Evolutionary conservation across 2,329 filamentous ascomycete genomes (phyloP), one percentile per base, ranked within the genome.

Genomic region (Ophiostoma tasmaniense): DNA sequence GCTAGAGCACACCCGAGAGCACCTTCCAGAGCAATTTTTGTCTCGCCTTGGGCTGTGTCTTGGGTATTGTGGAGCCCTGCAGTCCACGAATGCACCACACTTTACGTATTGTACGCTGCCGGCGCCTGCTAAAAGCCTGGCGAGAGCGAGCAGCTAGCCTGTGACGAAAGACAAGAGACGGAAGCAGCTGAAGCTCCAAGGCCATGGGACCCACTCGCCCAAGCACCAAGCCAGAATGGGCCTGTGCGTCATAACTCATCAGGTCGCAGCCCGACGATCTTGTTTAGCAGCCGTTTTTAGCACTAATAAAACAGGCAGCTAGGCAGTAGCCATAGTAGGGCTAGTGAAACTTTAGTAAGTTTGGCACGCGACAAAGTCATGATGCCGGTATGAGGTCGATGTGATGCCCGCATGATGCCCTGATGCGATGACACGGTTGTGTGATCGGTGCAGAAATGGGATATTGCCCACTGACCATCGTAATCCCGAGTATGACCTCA

Each of bases 221-320:
- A 55, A 45, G 42, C 42, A 45, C 42, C 42, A 45, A 45, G 50
- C 50, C n/a, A 55, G 50, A 55, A 55, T 22, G 50, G 50, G 50
- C 50, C n/a, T 55, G n/a, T 55, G 50, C 50, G 50, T 55, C 50
- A 55, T 55, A n/a, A 55, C 50, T 55, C 50, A 55, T 55, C 50
- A 55, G 20, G 50, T 55, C n/a, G 50, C n/a, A 55, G 50, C 50
- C 50, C 50, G 50, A 55, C 50, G 50, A 55, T 25, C 42, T 17
- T 45, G 42, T 45, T n/a, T 45, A 45, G 42, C 17, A 45, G 42
- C 17, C 8, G 42, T 45, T 45, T n/a, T 20, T 45, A 45, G 42
- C 42, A 45, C 42, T n/a, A n/a, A 45, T n/a, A n/a, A 45, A n/a
- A 45, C 17, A 45, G 17, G 42, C 22, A 55, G 22, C 50, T 22